Percentiles rank a stretch among this genome's conserved stretches.
Conservation (phyloP, 1,139 yeast genomes). For the Yamadazyma dendronema region DNA sequence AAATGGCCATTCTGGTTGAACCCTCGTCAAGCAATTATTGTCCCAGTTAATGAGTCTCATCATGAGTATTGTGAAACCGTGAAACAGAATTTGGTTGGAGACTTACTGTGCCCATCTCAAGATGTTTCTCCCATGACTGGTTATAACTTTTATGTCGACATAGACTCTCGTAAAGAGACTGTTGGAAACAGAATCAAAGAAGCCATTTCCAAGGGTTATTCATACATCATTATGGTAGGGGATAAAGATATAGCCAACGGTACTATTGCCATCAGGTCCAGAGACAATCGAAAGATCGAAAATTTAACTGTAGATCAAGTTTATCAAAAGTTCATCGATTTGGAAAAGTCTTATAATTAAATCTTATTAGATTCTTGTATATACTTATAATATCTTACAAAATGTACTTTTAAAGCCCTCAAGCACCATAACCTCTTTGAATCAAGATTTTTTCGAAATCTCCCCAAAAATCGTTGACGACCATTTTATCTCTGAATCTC, state of each 20-base stretch:
- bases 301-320: conserved; percentile 48
- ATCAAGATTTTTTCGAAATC: conserved; percentile 61
- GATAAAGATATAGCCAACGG: conserved; percentile 71
- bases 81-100: conserved; percentile 51
- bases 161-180: conserved; percentile 73
- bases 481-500: conserved; percentile 87
- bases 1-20: conserved; percentile 99
- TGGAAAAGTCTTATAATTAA: conserved; percentile 46
- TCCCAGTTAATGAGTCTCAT: conserved; percentile 73
- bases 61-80: conserved; percentile 51
- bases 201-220: conserved; percentile 73
- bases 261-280: conserved; percentile 63
- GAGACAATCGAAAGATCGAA: conserved; percentile 52
- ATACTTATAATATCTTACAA: background rate
- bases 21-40: conserved; percentile 87
- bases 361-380: background rate
- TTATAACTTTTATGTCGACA: conserved; percentile 68
- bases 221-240: conserved; percentile 80
- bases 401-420: background rate
- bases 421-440: conserved; percentile 38
- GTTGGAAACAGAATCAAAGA: conserved; percentile 80
- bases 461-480: conserved; percentile 82
- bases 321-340: conserved; percentile 43
- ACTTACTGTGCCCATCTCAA: conserved; percentile 25
- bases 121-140: conserved; percentile 54